Conservation (phyloP, 73 alveolate genomes). For the Effrenium voratum region DNA sequence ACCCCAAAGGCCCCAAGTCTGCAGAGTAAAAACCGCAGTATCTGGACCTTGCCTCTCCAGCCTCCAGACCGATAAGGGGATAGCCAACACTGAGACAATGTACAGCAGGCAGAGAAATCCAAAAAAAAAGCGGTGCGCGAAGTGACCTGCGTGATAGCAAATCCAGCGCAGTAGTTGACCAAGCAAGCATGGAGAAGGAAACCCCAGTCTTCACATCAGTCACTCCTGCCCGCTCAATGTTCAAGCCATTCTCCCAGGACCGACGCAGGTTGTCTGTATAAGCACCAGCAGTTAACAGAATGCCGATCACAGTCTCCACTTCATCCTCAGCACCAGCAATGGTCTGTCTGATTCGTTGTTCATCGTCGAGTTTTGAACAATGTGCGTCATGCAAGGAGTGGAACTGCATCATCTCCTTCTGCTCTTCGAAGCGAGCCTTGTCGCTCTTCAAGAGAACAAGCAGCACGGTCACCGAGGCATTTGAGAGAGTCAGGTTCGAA, state of each 20-base stretch:
- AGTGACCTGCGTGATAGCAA: not conserved
- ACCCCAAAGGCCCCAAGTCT: not conserved
- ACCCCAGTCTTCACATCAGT: slow-evolving; percentile 46
- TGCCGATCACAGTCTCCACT: slow-evolving; percentile 46
- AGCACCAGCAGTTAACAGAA: slow-evolving; percentile 40
- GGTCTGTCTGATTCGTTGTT: slow-evolving; percentile 1
- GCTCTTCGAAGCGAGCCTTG: slow-evolving; percentile 15
- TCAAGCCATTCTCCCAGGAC: slow-evolving; percentile 35
- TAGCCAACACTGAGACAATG: not conserved
- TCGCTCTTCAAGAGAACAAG: slow-evolving; percentile 32
- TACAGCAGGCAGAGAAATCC: not conserved
- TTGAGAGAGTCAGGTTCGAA: not conserved
- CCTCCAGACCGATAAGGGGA: not conserved
- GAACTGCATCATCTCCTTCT: slow-evolving; percentile 51
- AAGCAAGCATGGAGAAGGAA: not conserved
- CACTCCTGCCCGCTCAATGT: slow-evolving; percentile 13
- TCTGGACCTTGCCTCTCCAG: not conserved
- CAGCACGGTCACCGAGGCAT: slow-evolving; percentile 18
- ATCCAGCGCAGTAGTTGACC: not conserved
- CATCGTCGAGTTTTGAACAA: slow-evolving; percentile 11
- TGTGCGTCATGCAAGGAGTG: slow-evolving; percentile 17
- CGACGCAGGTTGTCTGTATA: slow-evolving; percentile 30
- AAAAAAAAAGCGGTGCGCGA: not conserved
- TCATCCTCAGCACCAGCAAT: slow-evolving; percentile 29
- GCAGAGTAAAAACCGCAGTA: not conserved